Evolutionary conservation across 768 basidiomycete genomes (phyloP), one percentile per base, ranked within the genome.

Genomic region (Dioszegia aurantiaca): DNA sequence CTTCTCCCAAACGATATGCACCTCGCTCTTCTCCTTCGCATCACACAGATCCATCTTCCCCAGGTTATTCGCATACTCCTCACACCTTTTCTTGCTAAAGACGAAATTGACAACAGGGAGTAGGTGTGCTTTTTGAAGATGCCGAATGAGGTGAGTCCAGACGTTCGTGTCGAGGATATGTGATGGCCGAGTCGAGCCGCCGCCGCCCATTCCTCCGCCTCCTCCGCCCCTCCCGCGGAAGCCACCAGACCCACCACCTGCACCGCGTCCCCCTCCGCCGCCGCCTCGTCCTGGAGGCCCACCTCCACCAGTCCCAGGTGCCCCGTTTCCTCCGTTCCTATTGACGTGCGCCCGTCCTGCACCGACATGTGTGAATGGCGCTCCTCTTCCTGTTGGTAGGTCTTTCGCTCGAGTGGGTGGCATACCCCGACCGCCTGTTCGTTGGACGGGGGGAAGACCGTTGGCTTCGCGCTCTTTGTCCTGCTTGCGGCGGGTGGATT

Each of bases 401-500:
- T 64, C 63, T 56, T 63, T 61, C 14, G 74, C 74, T 46, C 65
- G 69, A 8, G 68, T 80, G 40, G 85, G 83, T 49, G 82, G 82
- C 24, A 83, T 81, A 10, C 88, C 89, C 41, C 88, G 84, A 16
- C 88, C 90, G 48, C 92, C 92, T 9, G 86, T 82, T 53, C 86
- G 83, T 66, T 90, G 88, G 0, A 92, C 85, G 4, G 91, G 90
- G 6, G 87, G 85, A 31, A 97, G 77, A 0, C 95, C 95, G 1
- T 90, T 90, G 0, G 92, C 92, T 78, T 98, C 92, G 48, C 95
- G 83, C 75, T 98, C 94, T 75, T 97, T 98, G 74, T 98, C 95
- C 76, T 99, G 95, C 78, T 98, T 99, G 36, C 93, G 83, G 49
- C 85, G 83, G 19, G 94, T 79, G 2, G 93, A 86, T 64, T 97